These are phyloP conservation scores for Crassisporium funariophilum DNA, from an alignment of 768 basidiomycete species.

Conservation along the genomic window DNA sequence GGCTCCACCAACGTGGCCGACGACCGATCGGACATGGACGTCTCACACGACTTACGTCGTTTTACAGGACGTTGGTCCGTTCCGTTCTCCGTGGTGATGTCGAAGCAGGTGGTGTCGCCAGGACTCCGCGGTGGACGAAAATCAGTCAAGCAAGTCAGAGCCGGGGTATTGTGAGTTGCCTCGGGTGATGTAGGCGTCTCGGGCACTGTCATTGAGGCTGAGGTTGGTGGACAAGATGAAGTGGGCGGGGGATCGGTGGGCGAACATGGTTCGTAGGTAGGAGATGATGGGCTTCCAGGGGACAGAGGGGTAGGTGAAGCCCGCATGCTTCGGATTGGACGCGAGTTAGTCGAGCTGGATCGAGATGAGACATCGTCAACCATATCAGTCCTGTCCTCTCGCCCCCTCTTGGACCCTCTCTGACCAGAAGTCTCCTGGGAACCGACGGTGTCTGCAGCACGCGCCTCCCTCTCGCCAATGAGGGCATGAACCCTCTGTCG, in stretches of 20 bases:
- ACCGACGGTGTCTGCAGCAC: background rate
- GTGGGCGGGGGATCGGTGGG: background rate
- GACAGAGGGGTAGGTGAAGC: constrained; percentile 2
- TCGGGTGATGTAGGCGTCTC: background rate
- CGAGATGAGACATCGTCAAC: background rate
- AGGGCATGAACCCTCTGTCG: constrained; percentile 30
- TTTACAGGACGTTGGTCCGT: constrained; percentile 10
- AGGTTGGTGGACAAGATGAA: background rate
- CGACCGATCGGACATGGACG: background rate
- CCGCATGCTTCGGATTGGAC: background rate
- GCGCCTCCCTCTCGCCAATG: constrained; percentile 21
- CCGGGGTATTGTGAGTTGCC: background rate
- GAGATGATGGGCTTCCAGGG: constrained; percentile 6
- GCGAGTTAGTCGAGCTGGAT: background rate
- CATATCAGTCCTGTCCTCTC: background rate
- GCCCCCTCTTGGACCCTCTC: background rate
- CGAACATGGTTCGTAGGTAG: background rate
- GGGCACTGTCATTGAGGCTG: background rate
- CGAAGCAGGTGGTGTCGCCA: background rate
- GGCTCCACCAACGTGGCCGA: background rate
- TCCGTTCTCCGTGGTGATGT: background rate
- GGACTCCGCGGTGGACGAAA: background rate
- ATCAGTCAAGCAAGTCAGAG: too few species aligned
- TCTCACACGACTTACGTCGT: constrained; percentile 14
- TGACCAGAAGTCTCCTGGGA: background rate